phyloP scores from a whole-genome alignment of 2,329 filamentous ascomycete genomes.

The Fusarium sp. region DNA sequence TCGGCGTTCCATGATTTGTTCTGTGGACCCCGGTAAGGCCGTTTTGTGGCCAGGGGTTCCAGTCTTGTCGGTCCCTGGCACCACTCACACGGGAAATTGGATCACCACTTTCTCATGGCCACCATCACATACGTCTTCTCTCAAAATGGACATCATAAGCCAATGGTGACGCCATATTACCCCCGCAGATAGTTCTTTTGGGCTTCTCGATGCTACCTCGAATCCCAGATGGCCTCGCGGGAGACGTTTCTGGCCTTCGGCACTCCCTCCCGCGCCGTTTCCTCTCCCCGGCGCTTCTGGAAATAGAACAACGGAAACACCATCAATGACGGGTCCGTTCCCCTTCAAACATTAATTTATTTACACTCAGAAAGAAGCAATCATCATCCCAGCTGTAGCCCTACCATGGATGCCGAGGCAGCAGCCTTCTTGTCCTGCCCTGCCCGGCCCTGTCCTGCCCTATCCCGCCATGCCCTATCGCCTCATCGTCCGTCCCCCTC shows the following conservation, averaged over 20 bases:
- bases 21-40: conserved; percentile 42
- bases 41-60: conserved; percentile 36
- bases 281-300: conserved; percentile 33
- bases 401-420: conserved; percentile 25
- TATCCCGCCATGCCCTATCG: not conserved
- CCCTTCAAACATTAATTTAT: conserved; percentile 43
- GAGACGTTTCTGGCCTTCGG: conserved; percentile 25
- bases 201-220: conserved; percentile 27
- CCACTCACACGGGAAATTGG: conserved; percentile 44
- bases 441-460: not conserved
- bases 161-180: conserved; percentile 36
- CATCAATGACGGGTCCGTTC: conserved; percentile 29
- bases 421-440: conserved; percentile 6
- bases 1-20: conserved; percentile 42
- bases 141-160: conserved; percentile 42
- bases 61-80: conserved; percentile 30
- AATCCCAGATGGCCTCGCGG: conserved; percentile 22
- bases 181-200: conserved; percentile 38
- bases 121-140: conserved; percentile 37
- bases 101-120: conserved; percentile 28
- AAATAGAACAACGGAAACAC: conserved; percentile 45
- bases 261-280: conserved; percentile 27
- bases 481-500: conserved; percentile 13
- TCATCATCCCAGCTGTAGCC: conserved; percentile 33
- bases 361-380: conserved; percentile 36